Conservation (phyloP, 2,329 filamentous ascomycete genomes). For the Pseudogymnoascus sp. region DNA sequence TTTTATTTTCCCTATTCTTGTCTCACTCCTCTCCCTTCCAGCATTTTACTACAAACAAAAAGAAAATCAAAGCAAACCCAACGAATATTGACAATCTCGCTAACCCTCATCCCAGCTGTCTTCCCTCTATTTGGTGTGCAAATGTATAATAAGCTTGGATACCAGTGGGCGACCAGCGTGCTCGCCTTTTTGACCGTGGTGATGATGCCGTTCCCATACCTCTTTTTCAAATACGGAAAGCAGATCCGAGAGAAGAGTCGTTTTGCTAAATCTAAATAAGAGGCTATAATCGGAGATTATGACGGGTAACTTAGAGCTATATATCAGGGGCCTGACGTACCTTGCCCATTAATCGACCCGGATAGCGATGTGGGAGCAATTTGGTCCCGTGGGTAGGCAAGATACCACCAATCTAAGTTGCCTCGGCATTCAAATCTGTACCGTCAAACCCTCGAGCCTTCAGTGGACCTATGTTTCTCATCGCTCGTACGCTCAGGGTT, state of each 20-base stretch:
- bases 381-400: not conserved
- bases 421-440: not conserved
- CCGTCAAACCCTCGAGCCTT: not conserved
- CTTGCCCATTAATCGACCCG: not conserved
- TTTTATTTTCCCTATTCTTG: slow-evolving; percentile 9
- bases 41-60: not conserved
- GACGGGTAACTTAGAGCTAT: not conserved
- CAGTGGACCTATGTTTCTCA: not conserved
- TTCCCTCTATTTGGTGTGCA: slow-evolving; percentile 69
- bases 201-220: slow-evolving; percentile 56
- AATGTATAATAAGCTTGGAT: slow-evolving; percentile 62
- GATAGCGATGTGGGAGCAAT: not conserved
- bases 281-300: not conserved
- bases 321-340: not conserved
- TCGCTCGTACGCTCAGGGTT: not conserved
- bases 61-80: not conserved
- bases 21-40: slow-evolving; percentile 5
- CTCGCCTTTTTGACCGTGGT: slow-evolving; percentile 52
- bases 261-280: slow-evolving; percentile 26
- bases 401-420: not conserved
- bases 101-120: slow-evolving; percentile 40
- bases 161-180: slow-evolving; percentile 59
- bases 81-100: not conserved
- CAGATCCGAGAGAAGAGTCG: slow-evolving; percentile 45
- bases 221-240: slow-evolving; percentile 56